Base-by-base conservation (phyloP, 192 early-diverging fungal species). In the Backusella circina region DNA sequence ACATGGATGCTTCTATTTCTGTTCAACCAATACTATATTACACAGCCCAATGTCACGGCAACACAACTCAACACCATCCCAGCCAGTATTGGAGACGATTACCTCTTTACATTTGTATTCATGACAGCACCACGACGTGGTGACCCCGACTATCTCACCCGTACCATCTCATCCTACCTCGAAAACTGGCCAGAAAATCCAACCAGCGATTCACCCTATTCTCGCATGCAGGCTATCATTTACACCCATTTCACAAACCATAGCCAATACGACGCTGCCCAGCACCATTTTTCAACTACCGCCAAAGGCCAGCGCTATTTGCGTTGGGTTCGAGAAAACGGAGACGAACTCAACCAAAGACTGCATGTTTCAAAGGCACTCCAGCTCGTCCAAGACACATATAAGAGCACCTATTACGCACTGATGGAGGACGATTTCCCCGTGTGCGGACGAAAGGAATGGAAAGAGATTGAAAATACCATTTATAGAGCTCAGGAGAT, bases 341-440 rank as follows among this genome's bases (percentile, higher is more conserved):
- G 84, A 7, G 70, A 74, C 10, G 81, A 84, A 36, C 76, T 80
- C 65, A 83, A 88, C 54, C 86, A 88, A 26, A 79, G 86, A 26
- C 66, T 78, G 31, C 86, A 88, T 77, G 73, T 88, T 12, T 71
- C 84, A 33, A 75, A 57, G 10, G 86, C 84, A 32, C 72, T 88
- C 23, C 50, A 79, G 15, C 70, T 79, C n/a, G 76, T 80, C 13
- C 73, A 74, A 5, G 73, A 79, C 10, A 21, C 33, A 0, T 75
- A 79, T 37, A 67, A 82, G 21, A 78, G 73, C 5, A 80, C 85
- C 33, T 88, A 88, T 38, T 36, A 86, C 28, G 81, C 79, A 4
- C 50, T 88, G 2, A 77, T 82, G 74, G 86, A 88, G 69, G 86
- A 88, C 47, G 86, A 88, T 67, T 88, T 88, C 23, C 86, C 86